These are phyloP conservation scores for Eucalyptus fibrosa DNA, from an alignment of 345 rosid species.

Conservation along the genomic window DNA sequence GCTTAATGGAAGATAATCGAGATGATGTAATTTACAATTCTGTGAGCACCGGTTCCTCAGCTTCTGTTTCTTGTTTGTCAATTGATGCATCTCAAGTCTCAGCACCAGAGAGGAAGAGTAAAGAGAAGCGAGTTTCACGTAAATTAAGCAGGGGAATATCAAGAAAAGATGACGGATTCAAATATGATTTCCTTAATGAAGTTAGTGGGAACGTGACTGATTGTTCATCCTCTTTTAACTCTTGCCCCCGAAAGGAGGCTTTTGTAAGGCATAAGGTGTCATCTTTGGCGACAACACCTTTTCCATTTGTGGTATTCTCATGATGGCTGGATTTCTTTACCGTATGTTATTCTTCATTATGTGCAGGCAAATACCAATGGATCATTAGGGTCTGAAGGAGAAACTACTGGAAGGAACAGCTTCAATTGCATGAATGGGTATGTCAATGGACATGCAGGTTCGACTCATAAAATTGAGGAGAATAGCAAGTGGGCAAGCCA, in stretches of 20 bases:
- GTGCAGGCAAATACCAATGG: slow-evolving; percentile 28
- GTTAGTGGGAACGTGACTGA: slow-evolving; percentile 4
- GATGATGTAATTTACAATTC: neutral
- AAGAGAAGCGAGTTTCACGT: slow-evolving; percentile 17
- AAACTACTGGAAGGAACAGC: slow-evolving; percentile 16
- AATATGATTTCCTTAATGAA: slow-evolving; percentile 19
- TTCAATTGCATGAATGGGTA: slow-evolving; percentile 9
- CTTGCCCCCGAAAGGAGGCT: slow-evolving; percentile 13
- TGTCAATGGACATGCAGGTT: slow-evolving; percentile 13
- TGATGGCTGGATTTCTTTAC: neutral
- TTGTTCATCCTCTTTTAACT: slow-evolving; percentile 3
- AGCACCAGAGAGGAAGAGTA: slow-evolving; percentile 26
- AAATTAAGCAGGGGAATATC: slow-evolving; percentile 28
- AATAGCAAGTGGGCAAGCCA: slow-evolving; percentile 8
- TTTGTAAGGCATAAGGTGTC: slow-evolving; percentile 30
- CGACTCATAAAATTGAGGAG: slow-evolving; percentile 8
- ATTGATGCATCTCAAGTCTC: slow-evolving; percentile 14
- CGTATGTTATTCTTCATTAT: neutral
- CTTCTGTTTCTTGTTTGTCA: neutral
- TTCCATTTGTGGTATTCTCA: neutral
- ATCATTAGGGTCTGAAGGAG: slow-evolving; percentile 16
- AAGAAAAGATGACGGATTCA: slow-evolving; percentile 18
- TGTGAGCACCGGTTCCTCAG: neutral
- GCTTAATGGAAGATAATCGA: slow-evolving; percentile 20
- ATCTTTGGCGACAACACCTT: neutral